Percentiles rank a stretch among this genome's conserved stretches.
Conservation (phyloP, 306 rosid genomes). For the Castanopsis chinensis region DNA sequence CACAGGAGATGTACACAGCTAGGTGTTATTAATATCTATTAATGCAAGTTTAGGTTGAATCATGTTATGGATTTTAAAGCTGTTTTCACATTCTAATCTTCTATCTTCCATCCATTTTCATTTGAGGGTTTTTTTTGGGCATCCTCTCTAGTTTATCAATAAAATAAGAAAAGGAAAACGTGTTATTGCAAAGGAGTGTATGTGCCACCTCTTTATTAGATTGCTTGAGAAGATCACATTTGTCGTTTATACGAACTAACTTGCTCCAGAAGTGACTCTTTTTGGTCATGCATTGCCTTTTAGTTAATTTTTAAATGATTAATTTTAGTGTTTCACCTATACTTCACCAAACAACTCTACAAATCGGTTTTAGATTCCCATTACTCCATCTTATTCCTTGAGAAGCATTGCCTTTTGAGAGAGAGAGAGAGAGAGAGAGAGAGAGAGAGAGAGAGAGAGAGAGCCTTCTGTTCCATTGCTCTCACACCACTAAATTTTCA, state of each 20-base stretch:
- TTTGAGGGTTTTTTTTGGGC: background rate
- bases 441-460: background rate
- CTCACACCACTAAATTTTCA: background rate
- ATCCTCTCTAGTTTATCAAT: background rate
- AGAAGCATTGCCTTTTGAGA: background rate
- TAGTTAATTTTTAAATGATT: background rate
- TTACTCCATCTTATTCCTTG: background rate
- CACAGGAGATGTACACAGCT: background rate
- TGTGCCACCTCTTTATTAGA: background rate
- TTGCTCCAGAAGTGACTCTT: background rate
- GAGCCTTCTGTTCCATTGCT: background rate
- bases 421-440: background rate
- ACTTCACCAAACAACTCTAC: background rate
- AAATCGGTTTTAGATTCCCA: background rate
- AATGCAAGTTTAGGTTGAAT: constrained; percentile 1
- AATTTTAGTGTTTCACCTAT: background rate
- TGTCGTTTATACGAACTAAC: background rate
- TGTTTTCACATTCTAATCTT: background rate
- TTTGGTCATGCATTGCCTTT: background rate
- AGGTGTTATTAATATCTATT: background rate
- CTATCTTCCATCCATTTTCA: background rate
- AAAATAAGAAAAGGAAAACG: background rate
- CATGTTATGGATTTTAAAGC: no score
- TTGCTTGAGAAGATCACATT: background rate
- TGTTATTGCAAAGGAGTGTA: background rate